Evolutionary conservation across 176 grass and related monocot genomes (phyloP), one percentile per base, ranked within the genome.

Genomic region (Bolboschoenus planiculmis): DNA sequence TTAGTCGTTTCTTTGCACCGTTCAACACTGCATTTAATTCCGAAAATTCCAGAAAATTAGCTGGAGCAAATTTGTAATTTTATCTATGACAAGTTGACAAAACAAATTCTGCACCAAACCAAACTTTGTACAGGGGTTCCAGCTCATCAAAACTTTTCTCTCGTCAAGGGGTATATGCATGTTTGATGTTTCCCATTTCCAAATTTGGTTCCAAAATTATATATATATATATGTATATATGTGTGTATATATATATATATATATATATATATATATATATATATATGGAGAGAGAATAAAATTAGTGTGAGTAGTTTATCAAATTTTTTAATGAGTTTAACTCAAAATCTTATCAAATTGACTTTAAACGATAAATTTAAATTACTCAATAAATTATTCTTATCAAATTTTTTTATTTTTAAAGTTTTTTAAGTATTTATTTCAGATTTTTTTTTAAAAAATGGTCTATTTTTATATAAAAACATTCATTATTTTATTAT

Each of bases 21-120:
- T 64, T 81, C 20, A 64, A 65, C 29, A 10, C 27, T n/a, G 16
- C 33, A 81, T 81, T 61, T 81, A 82, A 62, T 29, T 64, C 54
- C 36, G 37, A 50, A 82, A 81, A 81, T 48, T 81, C 34, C 56
- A 81, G 79, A 81, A 40, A 82, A 62, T 44, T 82, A 64, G 79
- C 56, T 82, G 80, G 80, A 82, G 14, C 10, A 8, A 66, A 1
- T 29, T 79, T 48, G n/a, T 47, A 65, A 64, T 81, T n/a, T n/a
- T n/a, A n/a, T n/a, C 14, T 2, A 51, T 76, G 23, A 16, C 44
- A 53, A 51, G 72, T 53, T 53, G 40, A 74, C 70, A 74, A 74
- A n/a, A n/a, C n/a, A n/a, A n/a, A 1, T 74, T 53, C 43, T 0
- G 6, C 13, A 10, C 20, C 21, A 81, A 46, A 43, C 36, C 29